Base-by-base conservation (phyloP, 2,329 filamentous ascomycete species). In the Venturia asperata region DNA sequence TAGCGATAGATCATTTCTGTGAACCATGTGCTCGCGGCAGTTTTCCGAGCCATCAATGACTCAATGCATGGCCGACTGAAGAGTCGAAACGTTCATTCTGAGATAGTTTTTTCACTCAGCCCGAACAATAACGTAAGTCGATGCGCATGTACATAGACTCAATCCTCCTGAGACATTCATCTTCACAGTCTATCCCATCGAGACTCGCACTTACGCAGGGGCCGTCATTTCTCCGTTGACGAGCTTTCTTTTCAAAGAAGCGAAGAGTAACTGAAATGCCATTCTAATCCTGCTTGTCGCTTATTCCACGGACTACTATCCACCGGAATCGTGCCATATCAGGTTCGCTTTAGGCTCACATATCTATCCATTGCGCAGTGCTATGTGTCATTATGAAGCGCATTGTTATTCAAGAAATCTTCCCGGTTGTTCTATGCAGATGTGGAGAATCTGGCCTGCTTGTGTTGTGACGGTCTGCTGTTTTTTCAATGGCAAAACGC, bases 31-130 rank as follows among this genome's bases (percentile, higher is more conserved):
- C 82, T 94, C 30, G 85, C 90, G 0, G 90, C 91, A 30, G 82
- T 88, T 37, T 93, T 90, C 78, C 85, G 87, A 72, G 89, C 92
- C n/a, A 79, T 92, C 68, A 88, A 86, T 66, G 83, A 86, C 69
- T 81, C 85, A 67, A 73, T 85, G 3, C 83, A 83, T 68, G 79
- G 79, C 6, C 80, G 83, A 30, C 79, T 93, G 65, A 90, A 87
- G 74, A 94, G 90, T 5, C 87, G 88, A 56, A 96, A 96, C 70
- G 85, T 96, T 5, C 92, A 96, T 75, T 92, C 90, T 0, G 92
- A 97, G 76, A 88, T 91, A 65, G 91, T 97, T 39, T 88, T 89
- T 69, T 87, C 86, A 3, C 79, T 97, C 56, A 92, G 87, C 66
- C 83, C 89, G 0, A 92, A 89, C 68, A 93, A 91, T 74, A 96